Base-by-base conservation (phyloP, 1,139 yeast genomes). In the Geotrichum armillariae region DNA sequence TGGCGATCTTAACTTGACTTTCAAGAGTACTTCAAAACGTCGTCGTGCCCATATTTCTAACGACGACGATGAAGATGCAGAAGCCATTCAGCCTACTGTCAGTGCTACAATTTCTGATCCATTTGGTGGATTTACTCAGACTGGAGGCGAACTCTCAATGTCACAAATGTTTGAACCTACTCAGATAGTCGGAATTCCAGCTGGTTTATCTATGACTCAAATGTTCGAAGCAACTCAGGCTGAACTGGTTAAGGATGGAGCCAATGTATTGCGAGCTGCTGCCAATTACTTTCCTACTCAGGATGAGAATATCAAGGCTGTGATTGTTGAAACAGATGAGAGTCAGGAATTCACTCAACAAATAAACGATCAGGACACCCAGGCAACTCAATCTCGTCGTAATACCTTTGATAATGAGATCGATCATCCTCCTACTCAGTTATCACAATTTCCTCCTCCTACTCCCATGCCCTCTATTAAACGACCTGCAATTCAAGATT, bases 361-460 rank as follows among this genome's bases (percentile, higher is more conserved):
- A 20, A 38, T 36, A 31, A 14, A 9, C 14, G 45, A 43, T 35
- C 34, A 20, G 21, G 34, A 43, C 7, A 17, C 18, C 11, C 14
- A 33, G 18, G 23, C 7, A 4, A 21, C 35, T 22, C 21, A n/a
- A 16, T 11, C 45, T 11, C 44, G 35, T 5, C 23, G 23, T 12
- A 32, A 34, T 7, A 35, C 18, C 16, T 18, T n/a, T 34, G 41
- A 41, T 7, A 20, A 31, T 23, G 25, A 20, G n/a, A 11, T 25
- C 8, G 52, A 48, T 32, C 11, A 16, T 1, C 51, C 47, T 16
- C 56, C 54, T 2, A 56, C 60, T 1, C 60, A 54, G 41, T 22
- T 54, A 38, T 52, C 54, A 12, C 57, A 51, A 50, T 49, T 53
- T 33, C 53, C 56, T 41, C 31, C 57, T 36, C 49, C 56, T 5